A percentile compares a stretch with the other conserved stretches of the same genome.
Evolutionary conservation across 306 rosid species (phyloP).

Genomic region (Psophocarpus tetragonolobus): DNA sequence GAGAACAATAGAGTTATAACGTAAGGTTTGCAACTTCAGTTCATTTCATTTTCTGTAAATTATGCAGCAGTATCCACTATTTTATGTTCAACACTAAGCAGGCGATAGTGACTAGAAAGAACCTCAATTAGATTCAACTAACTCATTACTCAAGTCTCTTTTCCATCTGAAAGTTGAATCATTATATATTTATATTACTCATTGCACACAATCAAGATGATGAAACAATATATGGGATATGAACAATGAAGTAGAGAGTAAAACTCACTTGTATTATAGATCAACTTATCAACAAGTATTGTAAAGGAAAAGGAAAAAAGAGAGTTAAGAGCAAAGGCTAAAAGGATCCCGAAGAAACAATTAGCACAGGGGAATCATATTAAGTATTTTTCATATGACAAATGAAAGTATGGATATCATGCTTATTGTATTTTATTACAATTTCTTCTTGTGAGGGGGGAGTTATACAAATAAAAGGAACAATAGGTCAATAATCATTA

Average conservation of each 20-base stretch:
- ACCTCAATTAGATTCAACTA: not conserved
- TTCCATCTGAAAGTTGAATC: not conserved
- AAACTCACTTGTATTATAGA: not conserved
- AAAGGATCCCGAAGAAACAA: not conserved
- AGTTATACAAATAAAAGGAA: conserved; percentile 11
- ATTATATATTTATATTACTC: not conserved
- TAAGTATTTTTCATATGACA: not conserved
- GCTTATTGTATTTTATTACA: not conserved
- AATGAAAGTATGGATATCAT: not conserved
- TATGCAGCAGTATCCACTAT: not conserved
- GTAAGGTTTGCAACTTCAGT: not conserved
- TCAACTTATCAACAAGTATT: not conserved
- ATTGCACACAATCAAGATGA: not conserved
- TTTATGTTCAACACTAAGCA: not conserved
- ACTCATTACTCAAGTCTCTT: not conserved
- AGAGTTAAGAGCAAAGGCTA: not conserved
- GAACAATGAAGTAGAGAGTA: not conserved
- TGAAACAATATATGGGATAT: not conserved
- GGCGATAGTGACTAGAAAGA: not conserved
- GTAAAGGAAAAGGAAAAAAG: not conserved
- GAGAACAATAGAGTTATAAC: not conserved
- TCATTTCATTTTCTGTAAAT: not conserved
- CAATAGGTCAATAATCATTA: conserved; percentile 37
- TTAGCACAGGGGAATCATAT: not conserved
- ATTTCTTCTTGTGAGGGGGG: not conserved